Evolutionary conservation across 2,329 filamentous ascomycete genomes (phyloP), one percentile per base, ranked within the genome.

Genomic region (Sporothrix pallida): DNA sequence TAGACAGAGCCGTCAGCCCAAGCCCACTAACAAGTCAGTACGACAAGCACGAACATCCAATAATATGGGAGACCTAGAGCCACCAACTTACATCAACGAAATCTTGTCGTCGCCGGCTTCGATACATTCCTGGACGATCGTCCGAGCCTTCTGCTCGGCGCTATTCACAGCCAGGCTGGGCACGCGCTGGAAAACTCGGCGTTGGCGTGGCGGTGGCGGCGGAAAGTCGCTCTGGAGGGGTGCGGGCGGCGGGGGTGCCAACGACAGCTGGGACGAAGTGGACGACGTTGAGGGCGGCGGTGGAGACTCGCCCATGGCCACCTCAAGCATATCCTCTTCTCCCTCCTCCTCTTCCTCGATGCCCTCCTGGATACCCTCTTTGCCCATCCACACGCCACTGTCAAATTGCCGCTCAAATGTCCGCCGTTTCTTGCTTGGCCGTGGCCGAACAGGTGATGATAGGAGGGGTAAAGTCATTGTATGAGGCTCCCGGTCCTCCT

Each of bases 331-430:
- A 3, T 93, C 77, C 7, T 85, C 86, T 17, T 44, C 71, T 0
- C 56, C 73, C 13, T 75, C 75, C 8, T 76, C 75, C 9, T 73
- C 70, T 26, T 42, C 67, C 3, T 84, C 83, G 31, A 85, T 83
- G 17, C 82, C 81, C 70, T 88, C 86, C 12, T 84, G 82, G 46
- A 86, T 83, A 50, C 79, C 81, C 74, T 92, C 91, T 75, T 89
- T 91, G 3, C 86, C 89, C 83, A 93, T 86, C 81, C 87, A 93
- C 2, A 94, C 78, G 10, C 86, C 86, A 48, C 91, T 93, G 80
- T 93, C 92, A 73, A 87, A 82, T 76, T 91, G 88, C 70, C 89
- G 85, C 77, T 85, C 83, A 71, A 92, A 83, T 15, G 84, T 84
- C 54, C 89, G 84, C 79, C 87, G 90, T 77, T 82, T 83, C 26